A percentile compares a stretch with the other conserved stretches of the same genome.
These are phyloP conservation scores for Flaveria bidentis DNA, from an alignment of 129 eudicot genomes.

Conservation along the genomic window DNA sequence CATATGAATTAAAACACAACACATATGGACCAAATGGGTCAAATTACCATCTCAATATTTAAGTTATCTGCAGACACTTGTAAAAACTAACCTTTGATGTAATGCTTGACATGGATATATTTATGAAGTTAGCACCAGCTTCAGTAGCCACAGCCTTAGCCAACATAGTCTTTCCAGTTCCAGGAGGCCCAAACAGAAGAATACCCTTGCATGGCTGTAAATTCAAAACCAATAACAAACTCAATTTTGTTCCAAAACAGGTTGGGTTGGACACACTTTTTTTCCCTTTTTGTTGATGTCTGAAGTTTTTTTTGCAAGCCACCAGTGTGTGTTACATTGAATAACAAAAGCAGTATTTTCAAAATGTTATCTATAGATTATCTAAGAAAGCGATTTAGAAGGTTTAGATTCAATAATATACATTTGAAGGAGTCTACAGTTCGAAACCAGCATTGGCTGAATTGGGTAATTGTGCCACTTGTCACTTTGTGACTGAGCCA, in stretches of 20 bases:
- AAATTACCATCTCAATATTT: background rate
- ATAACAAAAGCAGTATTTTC: too few relatives aligned
- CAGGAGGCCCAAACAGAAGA: slow-evolving; percentile 96
- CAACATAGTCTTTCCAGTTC: slow-evolving; percentile 99
- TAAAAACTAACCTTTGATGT: slow-evolving; percentile 68
- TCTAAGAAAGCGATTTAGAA: background rate
- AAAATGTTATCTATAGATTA: too few relatives aligned
- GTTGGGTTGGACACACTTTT: background rate
- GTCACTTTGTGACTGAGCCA: too few relatives aligned
- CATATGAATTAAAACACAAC: background rate
- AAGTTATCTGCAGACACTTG: background rate
- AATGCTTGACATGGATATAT: slow-evolving; percentile 96
- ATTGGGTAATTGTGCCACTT: too few relatives aligned
- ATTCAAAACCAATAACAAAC: slow-evolving; percentile 22
- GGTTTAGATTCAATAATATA: too few relatives aligned
- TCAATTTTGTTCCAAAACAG: slow-evolving; percentile 8
- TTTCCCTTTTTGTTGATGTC: too few relatives aligned
- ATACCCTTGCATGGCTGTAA: slow-evolving; percentile 96
- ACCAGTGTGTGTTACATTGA: background rate
- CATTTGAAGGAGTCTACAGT: too few relatives aligned
- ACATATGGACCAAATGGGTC: background rate
- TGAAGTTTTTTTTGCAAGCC: background rate
- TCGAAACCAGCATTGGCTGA: too few relatives aligned
- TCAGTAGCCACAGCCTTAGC: slow-evolving; percentile 99
- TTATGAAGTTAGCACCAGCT: slow-evolving; percentile 98